A percentile compares a stretch with the other conserved stretches of the same genome.
phyloP scores from a whole-genome alignment of 176 grass and related monocot species.

The Rhipidocladum racemiflorum region DNA sequence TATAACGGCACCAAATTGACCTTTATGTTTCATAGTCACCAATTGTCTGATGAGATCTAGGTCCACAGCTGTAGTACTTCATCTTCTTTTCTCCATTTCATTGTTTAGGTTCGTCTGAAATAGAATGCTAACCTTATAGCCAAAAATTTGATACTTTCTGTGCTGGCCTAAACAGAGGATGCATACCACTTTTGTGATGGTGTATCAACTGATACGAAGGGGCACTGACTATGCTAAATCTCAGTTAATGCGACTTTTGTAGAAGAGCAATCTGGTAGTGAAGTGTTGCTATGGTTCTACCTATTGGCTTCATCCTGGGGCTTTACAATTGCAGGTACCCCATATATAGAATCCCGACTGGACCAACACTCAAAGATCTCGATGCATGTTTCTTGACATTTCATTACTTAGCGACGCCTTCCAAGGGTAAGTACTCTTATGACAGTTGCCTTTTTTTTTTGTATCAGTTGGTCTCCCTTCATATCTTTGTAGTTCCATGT shows the following conservation, averaged over 20 bases:
- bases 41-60: neutral
- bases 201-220: slow-evolving; percentile 1
- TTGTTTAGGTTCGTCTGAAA: neutral
- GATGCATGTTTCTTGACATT: slow-evolving; percentile 95
- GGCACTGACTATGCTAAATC: neutral
- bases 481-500: neutral
- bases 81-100: neutral
- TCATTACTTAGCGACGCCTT: slow-evolving; percentile 61
- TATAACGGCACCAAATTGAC: neutral
- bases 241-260: neutral
- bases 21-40: neutral
- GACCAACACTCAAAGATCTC: slow-evolving; percentile 87
- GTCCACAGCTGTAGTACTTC: neutral
- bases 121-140: neutral
- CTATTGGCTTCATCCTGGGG: slow-evolving; percentile 28
- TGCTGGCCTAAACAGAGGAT: slow-evolving; percentile 6
- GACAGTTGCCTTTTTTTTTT: neutral
- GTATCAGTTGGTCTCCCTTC: neutral
- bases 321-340: slow-evolving; percentile 82
- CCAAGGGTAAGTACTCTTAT: slow-evolving; percentile 40
- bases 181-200: neutral
- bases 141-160: neutral
- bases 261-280: slow-evolving; percentile 16
- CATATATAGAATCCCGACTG: slow-evolving; percentile 90
- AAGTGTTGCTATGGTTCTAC: slow-evolving; percentile 9